Base-by-base conservation (phyloP, 306 rosid genomes). In the Pterocarpus macrocarpus region DNA sequence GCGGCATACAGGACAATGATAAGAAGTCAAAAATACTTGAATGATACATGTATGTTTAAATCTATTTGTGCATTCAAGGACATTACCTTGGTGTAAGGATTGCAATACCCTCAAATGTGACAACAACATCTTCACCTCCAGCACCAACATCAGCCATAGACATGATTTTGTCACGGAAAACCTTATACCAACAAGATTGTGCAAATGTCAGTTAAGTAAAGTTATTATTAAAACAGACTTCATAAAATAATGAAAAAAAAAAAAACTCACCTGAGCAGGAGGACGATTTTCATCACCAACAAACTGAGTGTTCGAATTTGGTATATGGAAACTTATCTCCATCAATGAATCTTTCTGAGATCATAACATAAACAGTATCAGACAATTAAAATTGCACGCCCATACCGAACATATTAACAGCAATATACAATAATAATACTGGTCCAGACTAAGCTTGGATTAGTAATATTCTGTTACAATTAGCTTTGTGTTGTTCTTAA, bases 21-120 rank as follows among this genome's bases (percentile, higher is more conserved):
- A 39, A 45, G 56, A 38, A 64, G 78, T 47, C 44, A 71, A 44
- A 78, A 58, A 53, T 36, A 59, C 16, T 71, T 45, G 33, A 64
- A 76, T 14, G 71, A 15, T 53, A 16, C 66, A 63, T 80, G 73
- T 53, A 52, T 33, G 52, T 68, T 8, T 1, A 22, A 39, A 30
- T 32, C 32, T 34, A 32, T 39, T 30, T 7, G 43, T 9, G 68
- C 80, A 84, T 50, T 78, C 68, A 14, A 68, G 44, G 78, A 57
- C 17, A 79, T 55, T 69, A 96, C 99, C 99, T 93, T 81, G 99
- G 99, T 7, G 99, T 96, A 79, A 96, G 99, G 76, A 96, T 91
- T 13, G 98, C 98, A 90, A 96, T 96, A 72, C 98, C 97, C 86
- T 96, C 99, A 90, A 96, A 96, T 41, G 98, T 92, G 79, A 94